A percentile compares a stretch with the other conserved stretches of the same genome.
Evolutionary conservation across 2,329 filamentous ascomycete species (phyloP).

Genomic region (Aspergillus clavatus): DNA sequence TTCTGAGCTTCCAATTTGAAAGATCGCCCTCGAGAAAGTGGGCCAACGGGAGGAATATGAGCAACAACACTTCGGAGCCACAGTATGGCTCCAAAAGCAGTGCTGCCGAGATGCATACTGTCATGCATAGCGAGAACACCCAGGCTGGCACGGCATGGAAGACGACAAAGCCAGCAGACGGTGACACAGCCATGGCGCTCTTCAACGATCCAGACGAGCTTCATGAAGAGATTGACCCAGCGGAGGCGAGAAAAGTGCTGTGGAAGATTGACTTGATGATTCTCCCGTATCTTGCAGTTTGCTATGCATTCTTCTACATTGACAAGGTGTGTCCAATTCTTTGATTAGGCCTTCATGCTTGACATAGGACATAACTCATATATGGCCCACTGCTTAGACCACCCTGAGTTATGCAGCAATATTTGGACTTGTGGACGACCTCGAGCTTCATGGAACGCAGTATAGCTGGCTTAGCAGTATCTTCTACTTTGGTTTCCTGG

Average conservation of each 20-base stretch:
- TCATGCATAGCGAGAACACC: slow-evolving; percentile 27
- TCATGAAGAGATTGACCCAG: slow-evolving; percentile 43
- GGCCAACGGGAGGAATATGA: not conserved
- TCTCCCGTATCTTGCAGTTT: slow-evolving; percentile 52
- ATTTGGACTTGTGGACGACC: slow-evolving; percentile 58
- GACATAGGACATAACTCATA: too few species aligned
- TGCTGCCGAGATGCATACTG: slow-evolving; percentile 19
- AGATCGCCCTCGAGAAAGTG: not conserved
- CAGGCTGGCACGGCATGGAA: slow-evolving; percentile 24
- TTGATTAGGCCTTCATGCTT: too few species aligned
- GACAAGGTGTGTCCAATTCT: slow-evolving; percentile 29
- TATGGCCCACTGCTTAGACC: too few species aligned
- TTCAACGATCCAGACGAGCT: slow-evolving; percentile 48
- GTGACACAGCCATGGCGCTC: slow-evolving; percentile 49
- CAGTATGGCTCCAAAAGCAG: slow-evolving; percentile 18
- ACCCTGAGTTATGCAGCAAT: slow-evolving; percentile 61
- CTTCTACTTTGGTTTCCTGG: slow-evolving; percentile 55
- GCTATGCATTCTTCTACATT: slow-evolving; percentile 52
- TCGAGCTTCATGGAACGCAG: slow-evolving; percentile 52
- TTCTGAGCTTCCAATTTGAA: too few species aligned
- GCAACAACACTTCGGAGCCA: not conserved
- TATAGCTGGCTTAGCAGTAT: slow-evolving; percentile 55
- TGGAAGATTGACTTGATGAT: slow-evolving; percentile 58
- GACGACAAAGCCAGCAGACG: slow-evolving; percentile 31
- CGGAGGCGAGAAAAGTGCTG: slow-evolving; percentile 45